These are phyloP conservation scores for Abrus pulchellus DNA, from an alignment of 306 rosid species.

Conservation along the genomic window DNA sequence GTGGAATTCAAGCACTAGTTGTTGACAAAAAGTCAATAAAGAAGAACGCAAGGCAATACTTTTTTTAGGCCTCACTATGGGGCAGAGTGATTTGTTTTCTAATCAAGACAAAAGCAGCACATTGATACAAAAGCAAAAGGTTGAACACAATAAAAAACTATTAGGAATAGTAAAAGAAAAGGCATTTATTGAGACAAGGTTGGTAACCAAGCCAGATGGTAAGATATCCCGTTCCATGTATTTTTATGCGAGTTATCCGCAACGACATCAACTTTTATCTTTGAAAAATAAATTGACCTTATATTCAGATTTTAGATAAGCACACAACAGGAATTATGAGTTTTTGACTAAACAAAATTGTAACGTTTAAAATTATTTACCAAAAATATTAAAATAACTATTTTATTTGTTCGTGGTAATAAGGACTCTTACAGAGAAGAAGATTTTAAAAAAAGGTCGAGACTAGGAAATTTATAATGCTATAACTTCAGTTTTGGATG, in stretches of 20 bases:
- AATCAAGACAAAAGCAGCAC: background rate
- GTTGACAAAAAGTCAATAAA: constrained; percentile 14
- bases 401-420: too few species aligned
- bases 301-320: background rate
- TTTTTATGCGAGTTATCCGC: background rate
- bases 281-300: background rate
- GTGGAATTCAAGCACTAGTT: constrained; percentile 42
- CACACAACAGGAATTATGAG: background rate
- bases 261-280: background rate
- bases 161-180: background rate
- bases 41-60: background rate
- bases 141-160: background rate
- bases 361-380: too few species aligned
- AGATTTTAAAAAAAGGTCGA: too few species aligned
- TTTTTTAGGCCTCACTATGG: background rate
- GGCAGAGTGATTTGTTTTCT: background rate
- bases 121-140: background rate
- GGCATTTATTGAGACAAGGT: background rate
- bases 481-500: too few species aligned
- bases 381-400: too few species aligned
- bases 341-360: too few species aligned
- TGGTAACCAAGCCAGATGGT: background rate
- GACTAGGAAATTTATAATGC: too few species aligned
- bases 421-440: too few species aligned
- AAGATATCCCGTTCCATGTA: background rate